Percentiles rank a stretch among this genome's conserved stretches.
These are phyloP conservation scores for Calonectria leucothoes DNA, from an alignment of 2,329 filamentous ascomycete genomes.

Conservation along the genomic window DNA sequence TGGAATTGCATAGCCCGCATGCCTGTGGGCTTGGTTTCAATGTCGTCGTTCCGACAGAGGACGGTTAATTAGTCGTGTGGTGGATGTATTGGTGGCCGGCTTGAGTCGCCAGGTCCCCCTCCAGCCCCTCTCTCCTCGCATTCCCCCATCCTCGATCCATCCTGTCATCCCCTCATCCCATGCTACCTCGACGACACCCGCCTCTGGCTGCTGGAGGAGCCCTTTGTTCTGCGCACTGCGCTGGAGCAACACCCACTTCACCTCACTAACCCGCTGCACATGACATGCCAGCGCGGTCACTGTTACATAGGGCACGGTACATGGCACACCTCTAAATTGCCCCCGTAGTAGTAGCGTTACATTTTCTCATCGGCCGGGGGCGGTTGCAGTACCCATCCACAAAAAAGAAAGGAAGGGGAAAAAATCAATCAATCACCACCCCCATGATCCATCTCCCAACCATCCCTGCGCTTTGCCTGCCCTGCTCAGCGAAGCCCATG, in stretches of 20 bases:
- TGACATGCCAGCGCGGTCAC: neutral
- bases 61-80: constrained; percentile 4
- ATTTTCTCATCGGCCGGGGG: constrained; percentile 11
- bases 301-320: neutral
- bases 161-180: neutral
- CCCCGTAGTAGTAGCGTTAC: neutral
- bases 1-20: neutral
- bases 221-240: neutral
- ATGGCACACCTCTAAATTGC: neutral
- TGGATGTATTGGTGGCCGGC: neutral
- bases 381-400: constrained; percentile 11
- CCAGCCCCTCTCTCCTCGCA: neutral
- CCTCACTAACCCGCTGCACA: neutral
- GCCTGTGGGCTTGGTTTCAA: neutral
- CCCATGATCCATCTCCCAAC: neutral
- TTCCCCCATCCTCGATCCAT: too few relatives aligned
- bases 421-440: neutral
- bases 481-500: neutral
- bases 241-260: neutral
- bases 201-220: too few relatives aligned
- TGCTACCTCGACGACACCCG: neutral
- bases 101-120: neutral
- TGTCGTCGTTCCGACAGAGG: constrained; percentile 7
- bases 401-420: neutral
- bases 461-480: constrained; percentile 10